Evolutionary conservation across 2,329 filamentous ascomycete genomes (phyloP), one percentile per base, ranked within the genome.

Genomic region (Macrophomina tecta): DNA sequence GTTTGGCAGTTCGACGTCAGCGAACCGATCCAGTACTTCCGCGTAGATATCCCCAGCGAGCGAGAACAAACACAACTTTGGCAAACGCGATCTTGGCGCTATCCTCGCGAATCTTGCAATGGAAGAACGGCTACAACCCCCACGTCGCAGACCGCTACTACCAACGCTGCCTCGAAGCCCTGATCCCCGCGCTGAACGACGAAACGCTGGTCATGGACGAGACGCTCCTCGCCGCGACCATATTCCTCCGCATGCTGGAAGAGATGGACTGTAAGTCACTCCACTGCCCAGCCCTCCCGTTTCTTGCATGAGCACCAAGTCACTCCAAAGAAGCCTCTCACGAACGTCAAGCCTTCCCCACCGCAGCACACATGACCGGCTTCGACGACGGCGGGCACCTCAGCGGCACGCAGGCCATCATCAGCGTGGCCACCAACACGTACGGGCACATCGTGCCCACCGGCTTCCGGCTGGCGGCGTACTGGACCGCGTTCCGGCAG

Each of bases 71-170:
- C 62, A 76, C 74, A 61, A 79, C 77, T 5, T 58, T 82, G n/a
- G 78, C 80, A 73, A 80, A 82, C 51, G 79, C 80, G 30, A 78
- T 81, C 30, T 70, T 82, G 62, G 79, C 80, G n/a, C 68, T 81
- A 23, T 81, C 79, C 34, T 79, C 80, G 23, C 78, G 79, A 28
- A 79, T 81, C 64, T 70, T 81, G 14, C 81, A 79, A 66, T 75
- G 77, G 6, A 81, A 76, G 7, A 73, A 73, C 2, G 70, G 73
- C 16, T 80, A 80, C 62, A 78, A 81, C 65, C 73, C 79, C 5
- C 79, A 77, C 56, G 76, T 80, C 16, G 79, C 79, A 9, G 79
- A 81, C 68, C 76, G 77, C 3, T 81, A 81, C 66, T 80, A 80
- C 53, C 76, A 80, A 65, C 72, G 73, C 5, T 81, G 79, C 64